phyloP scores from a whole-genome alignment of 352 stramenopile species.

The Blastocystis sp. region DNA sequence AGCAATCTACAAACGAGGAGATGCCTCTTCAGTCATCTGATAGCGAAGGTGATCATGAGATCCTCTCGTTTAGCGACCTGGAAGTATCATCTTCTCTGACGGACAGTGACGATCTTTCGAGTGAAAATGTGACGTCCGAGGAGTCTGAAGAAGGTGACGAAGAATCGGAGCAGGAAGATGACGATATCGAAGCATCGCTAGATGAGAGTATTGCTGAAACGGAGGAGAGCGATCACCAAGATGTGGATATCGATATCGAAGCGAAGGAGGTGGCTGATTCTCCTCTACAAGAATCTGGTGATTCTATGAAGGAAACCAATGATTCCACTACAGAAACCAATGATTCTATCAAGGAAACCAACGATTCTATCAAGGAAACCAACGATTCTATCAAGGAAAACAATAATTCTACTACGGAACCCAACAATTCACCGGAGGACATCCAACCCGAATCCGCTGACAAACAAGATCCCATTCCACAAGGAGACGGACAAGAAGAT shows the following conservation, averaged over 20 bases:
- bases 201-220: not conserved
- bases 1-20: not conserved
- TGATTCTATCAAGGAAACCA: not conserved
- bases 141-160: not conserved
- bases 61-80: not conserved
- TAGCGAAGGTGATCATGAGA: not conserved
- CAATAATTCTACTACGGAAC: not conserved
- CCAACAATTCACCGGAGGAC: not conserved
- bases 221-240: not conserved
- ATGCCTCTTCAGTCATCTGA: not conserved
- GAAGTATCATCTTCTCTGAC: not conserved
- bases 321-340: not conserved
- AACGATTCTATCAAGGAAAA: not conserved
- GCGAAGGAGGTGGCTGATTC: too few species aligned
- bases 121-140: not conserved
- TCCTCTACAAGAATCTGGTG: too few species aligned
- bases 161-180: not conserved
- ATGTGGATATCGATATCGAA: too few species aligned
- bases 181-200: not conserved
- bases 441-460: not conserved
- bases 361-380: not conserved
- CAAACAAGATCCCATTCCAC: not conserved
- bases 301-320: not conserved
- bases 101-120: too few species aligned
- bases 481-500: conserved; percentile 39